Base-by-base conservation (phyloP, 2,329 filamentous ascomycete genomes). In the Grosmannia clavigera region DNA sequence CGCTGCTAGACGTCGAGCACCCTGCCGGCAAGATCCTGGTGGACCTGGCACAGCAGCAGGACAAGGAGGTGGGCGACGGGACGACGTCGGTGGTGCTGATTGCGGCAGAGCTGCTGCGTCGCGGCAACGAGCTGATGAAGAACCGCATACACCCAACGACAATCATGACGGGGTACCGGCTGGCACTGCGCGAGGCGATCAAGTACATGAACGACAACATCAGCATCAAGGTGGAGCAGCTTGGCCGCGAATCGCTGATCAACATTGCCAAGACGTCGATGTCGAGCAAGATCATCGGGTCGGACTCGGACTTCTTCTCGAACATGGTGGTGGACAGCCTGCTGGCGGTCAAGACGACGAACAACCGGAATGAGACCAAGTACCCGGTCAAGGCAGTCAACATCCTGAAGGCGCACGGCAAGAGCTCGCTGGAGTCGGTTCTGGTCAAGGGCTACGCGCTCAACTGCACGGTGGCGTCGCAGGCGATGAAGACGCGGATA, bases 71-170 rank as follows among this genome's bases (percentile, higher is more conserved):
- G 60, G 94, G 94, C 68, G 94, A 99, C 78, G 94, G 94, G 68
- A 99, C 94, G 56, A 99, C 94, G 27, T 97, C 92, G 56, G 94
- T 99, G 58, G 94, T 99, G 61, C 83, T 99, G 67, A 96, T 99
- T 74, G 94, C 94, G 58, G 90, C 94, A 63, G 94, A 99, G 79
- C 86, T 99, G 66, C 80, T 99, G 70, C 85, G 88, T 72, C 83
- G 94, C 75, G 94, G 86, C 64, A 99, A 99, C 79, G 94, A 99
- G 78, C 83, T 99, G 66, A 95, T 97, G 88, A 96, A 94, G 81
- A 99, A 97, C 83, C 89, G 92, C 73, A 99, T 99, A 83, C 94
- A 99, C 78, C 95, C 94, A 60, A 99, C 94, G 31, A 99, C 95
- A 63, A 97, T 99, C 76, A 99, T 99, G 72, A 97, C 91, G 64